Evolutionary conservation across 345 rosid genomes (phyloP), one percentile per base, ranked within the genome.

Genomic region (Linum trigynum): DNA sequence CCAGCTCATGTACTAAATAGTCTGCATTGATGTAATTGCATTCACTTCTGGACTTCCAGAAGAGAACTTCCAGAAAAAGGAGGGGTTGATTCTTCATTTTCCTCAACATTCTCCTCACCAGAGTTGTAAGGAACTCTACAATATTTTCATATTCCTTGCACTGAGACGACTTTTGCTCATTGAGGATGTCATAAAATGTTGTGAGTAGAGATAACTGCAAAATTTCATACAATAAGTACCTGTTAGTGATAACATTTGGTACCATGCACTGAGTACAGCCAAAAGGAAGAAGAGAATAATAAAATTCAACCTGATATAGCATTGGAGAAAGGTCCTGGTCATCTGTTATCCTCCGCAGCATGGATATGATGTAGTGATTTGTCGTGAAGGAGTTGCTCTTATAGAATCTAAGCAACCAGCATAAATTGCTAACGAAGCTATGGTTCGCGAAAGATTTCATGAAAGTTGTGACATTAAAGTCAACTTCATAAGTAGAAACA

Each of bases 391-490:
- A 75, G 81, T 90, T 90, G 76, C 78, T 85, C 81, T 81, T 84
- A 75, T 94, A 94, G 74, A 90, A 90, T 72, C 75, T 81, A 17
- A 90, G 86, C 79, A 94, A 67, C 99, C 99, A 94, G 81, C 97
- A 94, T 64, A 94, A 70, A 69, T 90, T 90, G 75, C 80, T 86
- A 68, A 94, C 86, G 72, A 94, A 77, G 84, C 79, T 75, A 74
- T 77, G 77, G 81, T 80, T 90, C 66, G 87, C 96, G 71, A 94
- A 83, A 69, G 97, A 81, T 80, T 90, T 86, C 57, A 85, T 66
- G 72, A 90, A 72, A 37, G 82, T 80, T 35, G 96, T 84, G 71
- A 90, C 90, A 69, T 78, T 83, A 75, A 88, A 94, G 73, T 94
- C 99, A 81, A 94, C 99, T 86, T 94, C 99, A 74, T 75, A 73